These are phyloP conservation scores for Carpinus fangiana DNA, from an alignment of 306 rosid genomes.

Conservation along the genomic window DNA sequence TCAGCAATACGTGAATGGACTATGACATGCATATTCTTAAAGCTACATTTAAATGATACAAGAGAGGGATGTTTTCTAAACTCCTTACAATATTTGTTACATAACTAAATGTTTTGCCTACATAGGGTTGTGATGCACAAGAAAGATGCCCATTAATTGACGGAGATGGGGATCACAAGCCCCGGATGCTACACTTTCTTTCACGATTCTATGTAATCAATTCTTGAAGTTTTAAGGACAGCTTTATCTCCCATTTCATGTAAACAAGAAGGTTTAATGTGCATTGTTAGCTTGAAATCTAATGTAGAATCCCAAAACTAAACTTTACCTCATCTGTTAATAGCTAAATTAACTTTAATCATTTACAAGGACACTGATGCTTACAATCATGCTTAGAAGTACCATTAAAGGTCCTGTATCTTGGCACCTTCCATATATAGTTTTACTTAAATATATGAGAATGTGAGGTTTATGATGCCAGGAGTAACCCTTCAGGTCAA, in stretches of 20 bases:
- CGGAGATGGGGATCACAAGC: no score
- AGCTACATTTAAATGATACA: slow-evolving; percentile 1
- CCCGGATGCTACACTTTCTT: no score
- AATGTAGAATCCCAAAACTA: neutral
- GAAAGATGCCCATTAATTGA: neutral
- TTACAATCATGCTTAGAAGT: neutral
- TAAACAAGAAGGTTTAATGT: neutral
- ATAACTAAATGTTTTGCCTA: neutral
- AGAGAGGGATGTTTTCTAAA: neutral
- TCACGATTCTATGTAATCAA: no score
- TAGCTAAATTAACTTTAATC: neutral
- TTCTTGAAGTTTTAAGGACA: neutral
- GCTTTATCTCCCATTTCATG: neutral
- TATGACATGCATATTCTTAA: neutral
- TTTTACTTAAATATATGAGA: neutral
- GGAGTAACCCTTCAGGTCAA: neutral
- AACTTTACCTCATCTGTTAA: neutral
- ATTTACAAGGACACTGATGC: neutral
- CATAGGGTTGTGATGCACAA: neutral
- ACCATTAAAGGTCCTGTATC: neutral
- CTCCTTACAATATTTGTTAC: neutral
- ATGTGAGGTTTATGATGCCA: neutral
- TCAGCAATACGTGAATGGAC: neutral
- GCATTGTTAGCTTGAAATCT: neutral
- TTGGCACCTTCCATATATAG: neutral